These are phyloP conservation scores for Pugionium cornutum DNA, from an alignment of 345 rosid genomes.

Conservation along the genomic window DNA sequence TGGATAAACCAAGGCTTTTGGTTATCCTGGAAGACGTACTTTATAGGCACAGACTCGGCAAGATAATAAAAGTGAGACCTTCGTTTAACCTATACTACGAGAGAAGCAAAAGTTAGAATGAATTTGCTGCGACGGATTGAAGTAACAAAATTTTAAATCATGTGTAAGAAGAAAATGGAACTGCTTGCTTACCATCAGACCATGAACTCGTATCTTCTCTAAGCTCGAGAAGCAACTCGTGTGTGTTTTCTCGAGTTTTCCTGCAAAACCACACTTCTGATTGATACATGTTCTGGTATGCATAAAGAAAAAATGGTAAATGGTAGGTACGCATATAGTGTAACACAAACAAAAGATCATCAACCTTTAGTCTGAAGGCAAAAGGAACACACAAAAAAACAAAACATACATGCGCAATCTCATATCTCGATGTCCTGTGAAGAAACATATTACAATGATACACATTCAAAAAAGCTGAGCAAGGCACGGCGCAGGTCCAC, in stretches of 20 bases:
- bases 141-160: not conserved
- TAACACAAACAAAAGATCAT: slow-evolving; percentile 10
- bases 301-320: not conserved
- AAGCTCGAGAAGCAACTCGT: slow-evolving; percentile 37
- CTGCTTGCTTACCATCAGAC: slow-evolving; percentile 51
- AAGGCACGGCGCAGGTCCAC: too few species aligned
- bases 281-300: not conserved
- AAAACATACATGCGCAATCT: slow-evolving; percentile 1
- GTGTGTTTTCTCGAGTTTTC: slow-evolving; percentile 55
- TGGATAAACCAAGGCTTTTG: slow-evolving; percentile 39
- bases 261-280: slow-evolving; percentile 40
- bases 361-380: slow-evolving; percentile 5
- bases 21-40: slow-evolving; percentile 26
- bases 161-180: not conserved
- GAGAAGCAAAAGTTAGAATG: slow-evolving; percentile 11
- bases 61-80: slow-evolving; percentile 28
- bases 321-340: not conserved
- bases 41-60: slow-evolving; percentile 27
- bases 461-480: too few species aligned
- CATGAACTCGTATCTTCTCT: slow-evolving; percentile 48
- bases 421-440: not conserved
- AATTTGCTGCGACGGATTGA: slow-evolving; percentile 3
- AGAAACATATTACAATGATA: too few species aligned
- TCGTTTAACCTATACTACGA: slow-evolving; percentile 30
- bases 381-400: not conserved